Evolutionary conservation across 371 early-diverging fungal species (phyloP).

Genomic region (Neoconidiobolus thromboides): DNA sequence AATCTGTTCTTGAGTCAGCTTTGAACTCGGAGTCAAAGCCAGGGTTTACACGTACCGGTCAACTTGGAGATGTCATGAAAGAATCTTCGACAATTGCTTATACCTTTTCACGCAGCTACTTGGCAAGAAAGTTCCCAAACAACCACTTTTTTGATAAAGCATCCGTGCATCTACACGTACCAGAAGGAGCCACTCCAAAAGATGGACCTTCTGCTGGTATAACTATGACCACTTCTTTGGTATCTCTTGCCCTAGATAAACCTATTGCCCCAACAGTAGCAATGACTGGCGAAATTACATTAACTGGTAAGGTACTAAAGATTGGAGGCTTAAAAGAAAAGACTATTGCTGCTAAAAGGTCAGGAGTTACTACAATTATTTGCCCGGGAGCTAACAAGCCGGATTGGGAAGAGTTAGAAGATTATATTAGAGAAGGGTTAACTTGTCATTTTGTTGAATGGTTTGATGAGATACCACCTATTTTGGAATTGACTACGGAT

Average conservation of each 20-base stretch:
- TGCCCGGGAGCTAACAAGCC: conserved; percentile 77
- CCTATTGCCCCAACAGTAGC: conserved; percentile 62
- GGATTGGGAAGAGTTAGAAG: conserved; percentile 91
- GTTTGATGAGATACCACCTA: conserved; percentile 35
- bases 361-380: conserved; percentile 67
- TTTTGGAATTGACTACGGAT: conserved; percentile 1
- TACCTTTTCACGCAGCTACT: conserved; percentile 67
- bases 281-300: conserved; percentile 95
- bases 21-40: conserved; percentile 42
- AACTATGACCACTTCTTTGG: conserved; percentile 84
- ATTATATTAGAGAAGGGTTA: conserved; percentile 75
- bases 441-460: conserved; percentile 61
- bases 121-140: conserved; percentile 49
- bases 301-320: conserved; percentile 89
- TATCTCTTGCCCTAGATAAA: conserved; percentile 70
- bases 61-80: conserved; percentile 97
- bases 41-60: conserved; percentile 64
- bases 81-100: conserved; percentile 90
- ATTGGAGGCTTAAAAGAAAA: conserved; percentile 96
- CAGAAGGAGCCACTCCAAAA: conserved; percentile 95
- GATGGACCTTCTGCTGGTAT: conserved; percentile 95
- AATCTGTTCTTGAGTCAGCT: conserved; percentile 73
- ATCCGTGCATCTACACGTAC: conserved; percentile 85
- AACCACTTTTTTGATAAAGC: conserved; percentile 82
- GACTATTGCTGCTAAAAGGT: conserved; percentile 91